Evolutionary conservation across 371 early-diverging fungal genomes (phyloP).

Genomic region (Mucor plumbeus): DNA sequence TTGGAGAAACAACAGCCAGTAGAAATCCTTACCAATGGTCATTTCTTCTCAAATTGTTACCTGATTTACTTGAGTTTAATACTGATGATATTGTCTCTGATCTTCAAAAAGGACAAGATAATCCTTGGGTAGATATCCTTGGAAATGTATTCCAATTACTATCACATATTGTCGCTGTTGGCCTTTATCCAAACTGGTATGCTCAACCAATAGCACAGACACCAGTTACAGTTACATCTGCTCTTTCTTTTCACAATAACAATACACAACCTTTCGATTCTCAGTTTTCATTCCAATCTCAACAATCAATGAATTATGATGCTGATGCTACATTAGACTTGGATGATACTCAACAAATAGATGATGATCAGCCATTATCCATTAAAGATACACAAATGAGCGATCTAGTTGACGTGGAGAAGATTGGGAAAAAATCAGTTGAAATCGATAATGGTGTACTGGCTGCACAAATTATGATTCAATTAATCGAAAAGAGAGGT

Average conservation of each 20-base stretch:
- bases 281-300: conserved; percentile 34
- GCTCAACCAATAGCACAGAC: background rate
- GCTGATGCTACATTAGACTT: conserved; percentile 47
- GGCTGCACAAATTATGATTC: conserved; percentile 47
- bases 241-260: conserved; percentile 16
- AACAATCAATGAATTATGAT: conserved; percentile 33
- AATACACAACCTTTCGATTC: conserved; percentile 28
- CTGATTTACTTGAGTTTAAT: conserved; percentile 28
- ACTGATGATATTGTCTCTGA: conserved; percentile 32
- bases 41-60: conserved; percentile 34
- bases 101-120: conserved; percentile 21
- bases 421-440: conserved; percentile 7
- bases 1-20: conserved; percentile 27
- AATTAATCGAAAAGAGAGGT: conserved; percentile 44
- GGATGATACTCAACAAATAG: conserved; percentile 36
- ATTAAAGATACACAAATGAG: background rate
- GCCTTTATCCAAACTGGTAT: conserved; percentile 32
- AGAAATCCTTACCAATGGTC: conserved; percentile 45
- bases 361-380: conserved; percentile 4
- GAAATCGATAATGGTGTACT: conserved; percentile 31
- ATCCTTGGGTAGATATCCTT: conserved; percentile 32
- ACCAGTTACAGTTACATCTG: conserved; percentile 4
- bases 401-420: background rate
- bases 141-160: conserved; percentile 32
- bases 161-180: conserved; percentile 37